Evolutionary conservation across 371 early-diverging fungal species (phyloP), one percentile per base, ranked within the genome.

Genomic region (Lichtheimia ornata): DNA sequence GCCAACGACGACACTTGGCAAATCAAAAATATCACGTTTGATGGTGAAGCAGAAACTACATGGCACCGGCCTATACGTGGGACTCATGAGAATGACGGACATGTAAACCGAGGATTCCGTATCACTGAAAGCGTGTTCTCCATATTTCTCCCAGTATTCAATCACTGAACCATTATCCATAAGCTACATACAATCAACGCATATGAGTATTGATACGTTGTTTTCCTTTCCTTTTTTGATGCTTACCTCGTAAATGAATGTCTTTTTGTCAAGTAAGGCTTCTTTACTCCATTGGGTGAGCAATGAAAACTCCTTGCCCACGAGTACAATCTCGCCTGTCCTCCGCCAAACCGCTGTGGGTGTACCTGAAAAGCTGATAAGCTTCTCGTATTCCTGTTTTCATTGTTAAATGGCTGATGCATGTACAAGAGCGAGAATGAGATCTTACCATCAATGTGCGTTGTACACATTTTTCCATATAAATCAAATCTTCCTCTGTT

Each of bases 311-410:
- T 95, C 95, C 66, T 94, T 94, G 56, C 97, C 95, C 3, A 94
- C 94, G 45, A 94, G 69, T 2, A 89, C 91, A 30, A 96, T 90
- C 73, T 94, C 94, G 47, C 97, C 97, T 2, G 95, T 92, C 9
- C 94, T 84, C 43, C 97, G 86, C 95, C 97, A 96, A 18, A 96
- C 90, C 4, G 92, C 95, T 4, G 94, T 94, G 2, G 97, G 97
- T n/a, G 97, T 95, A 35, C 95, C 97, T 14, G 94, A 91, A 53
- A 89, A 92, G 12, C 88, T 85, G 49, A 95, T 91, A 43, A 95
- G 76, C 65, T 94, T 94, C 62, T 94, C 96, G 62, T 88, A 94
- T 79, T 96, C 96, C 88, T 89, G 63, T 35, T 35, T 5, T 35
- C 9, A 0, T 7, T 9, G 11, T 35, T 35, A 11, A 35, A 11